A percentile compares a stretch with the other conserved stretches of the same genome.
phyloP scores from a whole-genome alignment of 2,329 filamentous ascomycete species.

The Ilyonectria mors-panacis region DNA sequence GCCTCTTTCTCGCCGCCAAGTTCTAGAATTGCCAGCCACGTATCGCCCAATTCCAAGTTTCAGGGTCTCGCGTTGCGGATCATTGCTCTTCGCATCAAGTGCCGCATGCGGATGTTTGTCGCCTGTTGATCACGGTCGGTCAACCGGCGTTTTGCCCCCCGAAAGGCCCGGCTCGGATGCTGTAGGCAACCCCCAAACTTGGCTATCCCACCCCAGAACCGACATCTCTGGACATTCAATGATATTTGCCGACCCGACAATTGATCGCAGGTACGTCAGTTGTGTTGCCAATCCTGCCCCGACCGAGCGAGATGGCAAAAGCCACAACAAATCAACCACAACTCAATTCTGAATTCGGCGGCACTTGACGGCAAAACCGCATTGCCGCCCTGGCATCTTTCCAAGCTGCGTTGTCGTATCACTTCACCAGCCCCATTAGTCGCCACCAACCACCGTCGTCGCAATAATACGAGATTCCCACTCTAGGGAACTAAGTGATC shows the following conservation, averaged over 20 bases:
- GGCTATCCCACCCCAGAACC: slow-evolving; percentile 11
- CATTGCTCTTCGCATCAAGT: neutral
- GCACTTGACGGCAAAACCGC: slow-evolving; percentile 13
- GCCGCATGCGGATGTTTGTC: neutral
- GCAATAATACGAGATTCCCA: slow-evolving; percentile 18
- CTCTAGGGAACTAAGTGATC: neutral
- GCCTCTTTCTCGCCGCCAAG: neutral
- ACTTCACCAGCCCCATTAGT: slow-evolving; percentile 13
- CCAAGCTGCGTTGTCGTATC: slow-evolving; percentile 11
- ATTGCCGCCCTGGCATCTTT: neutral
- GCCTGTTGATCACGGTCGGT: neutral
- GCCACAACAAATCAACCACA: slow-evolving; percentile 21
- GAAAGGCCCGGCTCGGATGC: neutral
- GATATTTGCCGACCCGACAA: slow-evolving; percentile 6
- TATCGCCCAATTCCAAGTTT: neutral
- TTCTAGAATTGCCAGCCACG: slow-evolving; percentile 3
- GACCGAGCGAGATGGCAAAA: slow-evolving; percentile 15
- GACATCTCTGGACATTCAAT: neutral
- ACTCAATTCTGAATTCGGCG: slow-evolving; percentile 28
- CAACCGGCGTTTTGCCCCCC: neutral
- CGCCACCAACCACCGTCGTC: slow-evolving; percentile 16
- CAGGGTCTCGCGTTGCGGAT: slow-evolving; percentile 3
- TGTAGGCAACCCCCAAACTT: slow-evolving; percentile 5
- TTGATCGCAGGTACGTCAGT: neutral
- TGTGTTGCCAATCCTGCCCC: slow-evolving; percentile 18